Conservation (phyloP, 345 rosid species). For the Corchorus olitorius region DNA sequence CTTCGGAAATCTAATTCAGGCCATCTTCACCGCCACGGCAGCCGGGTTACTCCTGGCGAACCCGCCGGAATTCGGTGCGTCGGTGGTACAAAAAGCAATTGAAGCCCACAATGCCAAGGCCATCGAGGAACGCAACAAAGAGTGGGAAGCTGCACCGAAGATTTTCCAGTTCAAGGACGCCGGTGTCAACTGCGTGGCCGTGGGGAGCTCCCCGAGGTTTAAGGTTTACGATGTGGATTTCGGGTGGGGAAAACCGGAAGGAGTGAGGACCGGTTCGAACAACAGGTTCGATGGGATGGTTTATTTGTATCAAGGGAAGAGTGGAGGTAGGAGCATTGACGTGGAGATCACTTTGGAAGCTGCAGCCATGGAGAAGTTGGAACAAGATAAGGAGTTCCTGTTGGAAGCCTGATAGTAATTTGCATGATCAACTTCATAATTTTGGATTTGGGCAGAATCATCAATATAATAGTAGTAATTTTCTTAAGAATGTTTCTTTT, state of each 20-base stretch:
- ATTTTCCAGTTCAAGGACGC: slow-evolving; percentile 85
- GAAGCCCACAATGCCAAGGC: slow-evolving; percentile 64
- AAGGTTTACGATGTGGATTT: slow-evolving; percentile 85
- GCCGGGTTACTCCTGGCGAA: slow-evolving; percentile 61
- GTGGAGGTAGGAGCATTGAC: slow-evolving; percentile 78
- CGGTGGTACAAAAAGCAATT: slow-evolving; percentile 69
- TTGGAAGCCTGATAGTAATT: slow-evolving; percentile 36
- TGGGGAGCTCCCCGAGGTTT: slow-evolving; percentile 98
- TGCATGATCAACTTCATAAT: too few relatives aligned
- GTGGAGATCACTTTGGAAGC: slow-evolving; percentile 81
- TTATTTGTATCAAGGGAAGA: slow-evolving; percentile 87
- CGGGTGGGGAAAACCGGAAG: slow-evolving; percentile 89
- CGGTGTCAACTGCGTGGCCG: slow-evolving; percentile 79
- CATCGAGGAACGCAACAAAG: slow-evolving; percentile 70
- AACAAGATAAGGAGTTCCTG: slow-evolving; percentile 64
- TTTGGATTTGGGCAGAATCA: background rate
- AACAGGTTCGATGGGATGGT: slow-evolving; percentile 97
- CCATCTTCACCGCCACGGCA: slow-evolving; percentile 80
- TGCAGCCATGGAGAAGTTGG: slow-evolving; percentile 72
- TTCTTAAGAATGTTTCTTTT: background rate
- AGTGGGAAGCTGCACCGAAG: slow-evolving; percentile 83
- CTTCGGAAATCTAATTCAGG: slow-evolving; percentile 91
- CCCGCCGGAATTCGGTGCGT: slow-evolving; percentile 75
- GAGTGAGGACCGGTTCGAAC: slow-evolving; percentile 81
- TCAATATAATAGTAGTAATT: background rate